A percentile compares a stretch with the other conserved stretches of the same genome.
phyloP scores from a whole-genome alignment of 345 rosid species.

The Carallia pectinifolia region DNA sequence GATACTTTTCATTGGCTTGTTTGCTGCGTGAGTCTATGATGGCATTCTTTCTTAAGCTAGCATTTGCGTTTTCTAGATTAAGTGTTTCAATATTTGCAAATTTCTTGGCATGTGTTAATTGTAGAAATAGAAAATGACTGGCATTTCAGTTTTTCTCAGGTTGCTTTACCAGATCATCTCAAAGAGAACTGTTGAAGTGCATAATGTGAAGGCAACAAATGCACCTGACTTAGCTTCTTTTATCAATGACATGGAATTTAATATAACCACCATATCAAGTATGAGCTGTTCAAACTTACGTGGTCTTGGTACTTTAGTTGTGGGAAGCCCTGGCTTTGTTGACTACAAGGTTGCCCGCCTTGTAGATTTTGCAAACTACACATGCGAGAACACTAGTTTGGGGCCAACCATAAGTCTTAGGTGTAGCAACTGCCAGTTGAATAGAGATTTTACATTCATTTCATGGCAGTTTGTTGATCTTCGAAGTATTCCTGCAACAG shows the following conservation, averaged over 20 bases:
- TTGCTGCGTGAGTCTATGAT: slow-evolving; percentile 78
- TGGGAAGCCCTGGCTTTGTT: slow-evolving; percentile 66
- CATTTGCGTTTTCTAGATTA: slow-evolving; percentile 4
- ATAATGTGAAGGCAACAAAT: slow-evolving; percentile 75
- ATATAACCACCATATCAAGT: slow-evolving; percentile 75
- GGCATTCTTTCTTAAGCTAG: background rate
- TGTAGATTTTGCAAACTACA: slow-evolving; percentile 45
- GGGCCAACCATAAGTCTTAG: slow-evolving; percentile 81
- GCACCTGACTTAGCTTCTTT: slow-evolving; percentile 73
- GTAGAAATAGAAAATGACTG: slow-evolving; percentile 25
- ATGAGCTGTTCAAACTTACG: slow-evolving; percentile 85
- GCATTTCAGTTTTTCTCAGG: slow-evolving; percentile 60
- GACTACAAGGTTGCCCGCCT: slow-evolving; percentile 51
- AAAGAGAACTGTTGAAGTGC: slow-evolving; percentile 80
- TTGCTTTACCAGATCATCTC: slow-evolving; percentile 88
- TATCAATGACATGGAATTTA: slow-evolving; percentile 75
- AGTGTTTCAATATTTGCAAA: background rate
- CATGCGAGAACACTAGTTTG: slow-evolving; percentile 64
- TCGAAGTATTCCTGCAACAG: slow-evolving; percentile 73
- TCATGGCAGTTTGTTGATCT: slow-evolving; percentile 92
- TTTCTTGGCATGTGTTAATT: slow-evolving; percentile 2
- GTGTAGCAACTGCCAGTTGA: slow-evolving; percentile 59
- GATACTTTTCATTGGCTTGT: slow-evolving; percentile 84
- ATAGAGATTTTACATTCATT: slow-evolving; percentile 55
- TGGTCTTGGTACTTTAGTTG: slow-evolving; percentile 53